Percentiles rank a stretch among this genome's conserved stretches.
Evolutionary conservation across 192 early-diverging fungal species (phyloP).

Genomic region (Backusella psychrophila): DNA sequence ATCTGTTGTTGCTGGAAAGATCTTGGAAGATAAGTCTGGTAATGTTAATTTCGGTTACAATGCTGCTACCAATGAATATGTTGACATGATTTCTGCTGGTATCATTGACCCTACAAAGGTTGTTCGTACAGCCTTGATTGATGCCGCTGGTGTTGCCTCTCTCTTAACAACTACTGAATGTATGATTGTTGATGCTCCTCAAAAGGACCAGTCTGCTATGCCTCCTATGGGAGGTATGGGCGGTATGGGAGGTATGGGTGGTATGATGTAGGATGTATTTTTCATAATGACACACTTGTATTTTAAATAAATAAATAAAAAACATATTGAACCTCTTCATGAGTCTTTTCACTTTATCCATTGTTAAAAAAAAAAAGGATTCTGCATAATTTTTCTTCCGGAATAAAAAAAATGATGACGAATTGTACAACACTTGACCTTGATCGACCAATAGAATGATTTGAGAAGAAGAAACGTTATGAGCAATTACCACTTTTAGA

Average conservation of each 20-base stretch:
- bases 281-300: background rate
- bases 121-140: conserved; percentile 94
- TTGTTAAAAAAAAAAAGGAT: background rate
- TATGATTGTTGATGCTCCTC: conserved; percentile 95
- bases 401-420: background rate
- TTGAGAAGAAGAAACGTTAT: background rate
- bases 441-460: background rate
- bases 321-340: background rate
- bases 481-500: background rate
- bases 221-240: conserved; percentile 79
- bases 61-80: conserved; percentile 88
- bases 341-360: background rate
- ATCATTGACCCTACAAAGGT: conserved; percentile 99
- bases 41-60: conserved; percentile 94
- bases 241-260: conserved; percentile 54
- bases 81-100: conserved; percentile 93
- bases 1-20: conserved; percentile 90
- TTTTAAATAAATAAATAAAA: background rate
- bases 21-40: conserved; percentile 72
- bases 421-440: background rate
- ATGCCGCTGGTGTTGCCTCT: conserved; percentile 94
- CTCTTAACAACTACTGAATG: conserved; percentile 96
- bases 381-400: background rate
- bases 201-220: conserved; percentile 52
- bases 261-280: conserved; percentile 13